A percentile compares a stretch with the other conserved stretches of the same genome.
Evolutionary conservation across 768 basidiomycete species (phyloP).

Genomic region (Auricularia sp.): DNA sequence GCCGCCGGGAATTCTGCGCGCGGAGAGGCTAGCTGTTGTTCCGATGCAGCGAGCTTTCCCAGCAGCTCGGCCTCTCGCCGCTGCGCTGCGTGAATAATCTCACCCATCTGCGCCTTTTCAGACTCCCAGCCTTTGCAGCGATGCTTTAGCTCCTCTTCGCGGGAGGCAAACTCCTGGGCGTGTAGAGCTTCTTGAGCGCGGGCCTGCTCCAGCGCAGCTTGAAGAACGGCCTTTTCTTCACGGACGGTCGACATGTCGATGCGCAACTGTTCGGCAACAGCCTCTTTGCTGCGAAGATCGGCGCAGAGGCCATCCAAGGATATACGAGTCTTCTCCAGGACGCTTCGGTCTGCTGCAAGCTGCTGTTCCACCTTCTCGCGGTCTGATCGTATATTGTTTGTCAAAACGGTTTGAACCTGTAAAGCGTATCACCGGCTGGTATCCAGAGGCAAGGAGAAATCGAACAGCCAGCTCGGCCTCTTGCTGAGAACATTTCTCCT

Average conservation of each 20-base stretch:
- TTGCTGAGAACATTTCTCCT: background rate
- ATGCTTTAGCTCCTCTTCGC: background rate
- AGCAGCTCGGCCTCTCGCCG: background rate
- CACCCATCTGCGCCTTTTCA: background rate
- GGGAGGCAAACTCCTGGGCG: background rate
- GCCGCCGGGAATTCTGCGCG: background rate
- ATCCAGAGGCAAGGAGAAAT: background rate
- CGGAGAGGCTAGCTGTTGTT: background rate
- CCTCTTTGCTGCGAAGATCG: background rate
- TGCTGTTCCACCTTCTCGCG: background rate
- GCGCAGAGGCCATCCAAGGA: background rate
- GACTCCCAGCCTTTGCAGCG: background rate
- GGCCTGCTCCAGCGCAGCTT: background rate
- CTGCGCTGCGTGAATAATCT: background rate
- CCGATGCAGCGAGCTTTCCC: background rate
- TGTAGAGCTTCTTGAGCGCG: background rate
- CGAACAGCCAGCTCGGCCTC: background rate
- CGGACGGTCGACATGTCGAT: background rate
- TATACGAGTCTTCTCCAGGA: background rate
- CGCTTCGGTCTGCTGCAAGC: background rate
- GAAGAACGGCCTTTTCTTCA: background rate
- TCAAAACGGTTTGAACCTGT: background rate
- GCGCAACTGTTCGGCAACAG: background rate
- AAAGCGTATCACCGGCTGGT: background rate
- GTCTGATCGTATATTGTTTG: background rate